Percentiles rank a stretch among this genome's conserved stretches.
Evolutionary conservation across 2,329 filamentous ascomycete genomes (phyloP).

Genomic region (Achaetomium macrosporum): DNA sequence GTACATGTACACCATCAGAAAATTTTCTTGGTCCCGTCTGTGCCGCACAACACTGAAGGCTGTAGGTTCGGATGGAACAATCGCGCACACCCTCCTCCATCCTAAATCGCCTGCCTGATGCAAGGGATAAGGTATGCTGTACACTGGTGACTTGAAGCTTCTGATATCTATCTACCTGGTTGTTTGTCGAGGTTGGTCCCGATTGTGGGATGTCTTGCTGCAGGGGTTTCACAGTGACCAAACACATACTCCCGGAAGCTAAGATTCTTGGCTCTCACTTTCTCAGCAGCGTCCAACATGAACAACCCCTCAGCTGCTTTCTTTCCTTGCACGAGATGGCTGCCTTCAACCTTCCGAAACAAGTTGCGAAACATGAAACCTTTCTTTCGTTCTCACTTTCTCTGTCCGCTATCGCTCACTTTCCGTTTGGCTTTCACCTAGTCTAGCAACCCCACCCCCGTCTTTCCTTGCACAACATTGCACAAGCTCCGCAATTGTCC

Average conservation of each 20-base stretch:
- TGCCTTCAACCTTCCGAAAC: neutral
- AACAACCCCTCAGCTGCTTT: neutral
- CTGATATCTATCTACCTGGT: no score
- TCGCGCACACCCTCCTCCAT: neutral
- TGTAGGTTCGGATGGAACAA: slow-evolving; percentile 2
- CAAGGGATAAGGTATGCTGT: no score
- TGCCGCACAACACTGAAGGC: neutral
- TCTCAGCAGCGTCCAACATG: neutral
- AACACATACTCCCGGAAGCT: no score
- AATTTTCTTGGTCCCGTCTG: neutral
- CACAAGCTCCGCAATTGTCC: no score
- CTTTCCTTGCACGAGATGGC: neutral
- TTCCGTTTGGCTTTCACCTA: neutral
- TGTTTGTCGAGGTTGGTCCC: no score
- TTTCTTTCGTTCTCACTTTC: neutral
- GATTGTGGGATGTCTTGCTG: no score
- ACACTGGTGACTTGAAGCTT: no score
- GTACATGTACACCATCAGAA: neutral
- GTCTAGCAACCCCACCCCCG: no score
- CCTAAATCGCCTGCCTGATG: neutral
- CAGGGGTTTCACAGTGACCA: no score
- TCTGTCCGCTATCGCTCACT: neutral
- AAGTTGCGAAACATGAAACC: slow-evolving; percentile 1
- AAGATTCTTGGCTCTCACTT: no score
- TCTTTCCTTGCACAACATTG: no score